These are phyloP conservation scores for Rosa lucieae DNA, from an alignment of 306 rosid species.

Conservation along the genomic window DNA sequence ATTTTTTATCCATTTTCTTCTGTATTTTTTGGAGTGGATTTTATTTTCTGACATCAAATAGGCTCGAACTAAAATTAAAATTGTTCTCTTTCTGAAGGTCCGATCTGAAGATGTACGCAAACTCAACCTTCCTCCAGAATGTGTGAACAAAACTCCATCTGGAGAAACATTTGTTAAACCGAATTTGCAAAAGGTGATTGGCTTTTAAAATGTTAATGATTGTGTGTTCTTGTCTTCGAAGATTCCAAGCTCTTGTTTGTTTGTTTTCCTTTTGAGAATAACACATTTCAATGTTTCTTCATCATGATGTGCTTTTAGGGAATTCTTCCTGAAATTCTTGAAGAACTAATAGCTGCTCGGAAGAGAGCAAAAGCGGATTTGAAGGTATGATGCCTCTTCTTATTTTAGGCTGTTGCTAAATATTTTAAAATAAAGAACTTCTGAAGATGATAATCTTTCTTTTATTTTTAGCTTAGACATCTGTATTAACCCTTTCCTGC, in stretches of 20 bases:
- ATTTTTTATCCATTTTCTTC: constrained; percentile 18
- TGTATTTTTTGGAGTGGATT: constrained; percentile 8
- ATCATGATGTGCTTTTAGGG: constrained; percentile 56
- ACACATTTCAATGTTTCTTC: constrained; percentile 13
- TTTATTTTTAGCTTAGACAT: constrained; percentile 12
- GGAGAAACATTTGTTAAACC: constrained; percentile 92
- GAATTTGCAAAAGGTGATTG: constrained; percentile 72
- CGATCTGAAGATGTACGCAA: constrained; percentile 71
- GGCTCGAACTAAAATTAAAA: background rate
- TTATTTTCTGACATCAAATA: constrained; percentile 14
- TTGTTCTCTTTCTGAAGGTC: constrained; percentile 48
- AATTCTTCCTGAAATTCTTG: constrained; percentile 98
- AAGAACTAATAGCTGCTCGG: constrained; percentile 88
- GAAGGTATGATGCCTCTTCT: constrained; percentile 52
- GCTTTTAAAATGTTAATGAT: background rate
- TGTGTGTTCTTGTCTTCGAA: background rate
- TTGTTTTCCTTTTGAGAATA: constrained; percentile 13
- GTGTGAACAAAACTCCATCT: constrained; percentile 85
- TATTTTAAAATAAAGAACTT: background rate
- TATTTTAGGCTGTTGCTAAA: constrained; percentile 8
- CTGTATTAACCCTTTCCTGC: constrained; percentile 20
- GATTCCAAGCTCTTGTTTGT: constrained; percentile 13
- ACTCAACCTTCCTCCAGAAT: constrained; percentile 81
- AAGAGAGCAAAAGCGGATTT: constrained; percentile 96
- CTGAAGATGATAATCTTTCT: constrained; percentile 11